Conservation (phyloP, 495 filamentous ascomycete species). For the Penicillium steckii region DNA sequence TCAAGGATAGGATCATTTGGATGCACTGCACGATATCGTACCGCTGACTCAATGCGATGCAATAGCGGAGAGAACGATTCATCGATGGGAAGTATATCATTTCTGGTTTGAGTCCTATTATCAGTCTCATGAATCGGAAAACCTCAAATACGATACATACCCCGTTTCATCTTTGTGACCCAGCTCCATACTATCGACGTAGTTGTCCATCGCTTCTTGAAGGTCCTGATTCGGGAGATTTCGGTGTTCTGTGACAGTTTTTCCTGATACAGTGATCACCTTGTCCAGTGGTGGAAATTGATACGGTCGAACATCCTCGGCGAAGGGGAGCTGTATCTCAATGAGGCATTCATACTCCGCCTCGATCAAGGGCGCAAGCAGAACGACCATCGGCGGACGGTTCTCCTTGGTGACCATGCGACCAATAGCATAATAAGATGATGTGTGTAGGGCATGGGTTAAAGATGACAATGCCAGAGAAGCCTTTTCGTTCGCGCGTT, state of each 20-base stretch:
- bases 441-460: slow-evolving; percentile 81
- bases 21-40: slow-evolving; percentile 77
- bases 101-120: slow-evolving; percentile 43
- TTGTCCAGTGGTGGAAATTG: slow-evolving; percentile 88
- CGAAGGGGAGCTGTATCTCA: slow-evolving; percentile 90
- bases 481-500: slow-evolving; percentile 71
- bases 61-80: slow-evolving; percentile 90
- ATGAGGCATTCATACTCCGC: slow-evolving; percentile 82
- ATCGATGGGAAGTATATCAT: slow-evolving; percentile 75
- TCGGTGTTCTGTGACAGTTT: slow-evolving; percentile 76
- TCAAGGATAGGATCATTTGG: slow-evolving; percentile 66
- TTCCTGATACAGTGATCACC: slow-evolving; percentile 88
- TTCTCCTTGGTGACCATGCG: slow-evolving; percentile 80
- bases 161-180: slow-evolving; percentile 68
- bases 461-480: slow-evolving; percentile 83
- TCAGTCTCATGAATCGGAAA: background rate
- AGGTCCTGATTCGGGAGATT: slow-evolving; percentile 78
- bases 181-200: slow-evolving; percentile 93
- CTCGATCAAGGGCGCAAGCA: slow-evolving; percentile 81
- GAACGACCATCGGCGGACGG: slow-evolving; percentile 71
- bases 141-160: slow-evolving; percentile 36
- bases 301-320: slow-evolving; percentile 87
- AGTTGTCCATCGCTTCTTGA: slow-evolving; percentile 78
- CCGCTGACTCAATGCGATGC: slow-evolving; percentile 82
- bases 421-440: slow-evolving; percentile 84